Base-by-base conservation (phyloP, 306 rosid species). In the Cucumis melo region DNA sequence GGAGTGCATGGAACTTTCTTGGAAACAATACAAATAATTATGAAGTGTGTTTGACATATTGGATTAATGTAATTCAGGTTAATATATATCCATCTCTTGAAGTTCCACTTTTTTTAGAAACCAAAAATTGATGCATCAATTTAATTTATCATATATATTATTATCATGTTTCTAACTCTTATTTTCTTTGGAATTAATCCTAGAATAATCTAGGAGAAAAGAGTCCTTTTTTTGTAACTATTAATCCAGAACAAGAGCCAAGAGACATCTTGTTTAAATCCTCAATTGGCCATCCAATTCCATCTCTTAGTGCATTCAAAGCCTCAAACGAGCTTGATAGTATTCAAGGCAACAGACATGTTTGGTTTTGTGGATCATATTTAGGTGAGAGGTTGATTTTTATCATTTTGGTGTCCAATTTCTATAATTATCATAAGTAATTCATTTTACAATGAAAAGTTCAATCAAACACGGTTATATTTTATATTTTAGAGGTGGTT, bases 1-100 rank as follows among this genome's bases (percentile, higher is more conserved):
- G 98, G 98, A 91, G 97, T 83, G 96, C 98, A 10, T 88, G 96
- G 98, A 93, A 91, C 85, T 93, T 89, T 82, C 92, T 89, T 53
- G 97, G 93, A 78, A 79, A 78, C 80, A 82, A 78, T 81, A 82
- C 74, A n/a, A 84, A 84, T 74, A 84, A 83, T n/a, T n/a, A n/a
- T 74, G 86, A 71, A 91, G 86, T 86, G 44, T 89, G 92, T 75
- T 57, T 93, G 76, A 91, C 98, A 62, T 93, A 93, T 86, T 93
- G 98, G 97, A 89, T 93, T 75, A 91, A 93, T 70, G 67, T 87
- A 82, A 93, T 93, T 81, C 97, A 93, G 97, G 98, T 91, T 72
- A 59, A 85, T 46, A 27, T 27, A 85, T 46, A 27, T 27, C 29
- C 2, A 10, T 46, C 51, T 46, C 14, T 46, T 8, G 13, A 46